Evolutionary conservation across 208 protist genomes (phyloP).

Genomic region (Naegleria lovaniensis): DNA sequence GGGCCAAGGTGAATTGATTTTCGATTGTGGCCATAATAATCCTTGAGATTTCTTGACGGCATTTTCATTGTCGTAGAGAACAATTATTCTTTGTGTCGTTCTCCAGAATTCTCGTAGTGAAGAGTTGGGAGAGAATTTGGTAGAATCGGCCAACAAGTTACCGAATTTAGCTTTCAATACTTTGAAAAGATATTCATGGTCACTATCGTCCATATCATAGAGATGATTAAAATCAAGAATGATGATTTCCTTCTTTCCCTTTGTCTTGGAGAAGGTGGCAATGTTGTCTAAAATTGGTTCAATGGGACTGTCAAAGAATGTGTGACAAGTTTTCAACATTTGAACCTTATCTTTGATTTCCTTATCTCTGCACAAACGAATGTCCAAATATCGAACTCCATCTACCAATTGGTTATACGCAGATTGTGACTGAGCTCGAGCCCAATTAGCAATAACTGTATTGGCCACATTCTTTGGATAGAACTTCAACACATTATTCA

Average conservation of each 20-base stretch:
- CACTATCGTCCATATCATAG: background rate
- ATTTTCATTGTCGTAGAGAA: background rate
- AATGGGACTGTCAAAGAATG: background rate
- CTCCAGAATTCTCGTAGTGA: background rate
- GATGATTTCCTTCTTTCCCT: background rate
- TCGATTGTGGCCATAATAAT: background rate
- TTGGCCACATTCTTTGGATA: background rate
- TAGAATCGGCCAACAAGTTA: background rate
- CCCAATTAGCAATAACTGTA: background rate
- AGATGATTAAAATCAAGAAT: background rate
- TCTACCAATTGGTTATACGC: background rate
- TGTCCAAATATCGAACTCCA: background rate
- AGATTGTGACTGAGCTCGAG: background rate
- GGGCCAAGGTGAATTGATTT: background rate
- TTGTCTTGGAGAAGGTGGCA: background rate
- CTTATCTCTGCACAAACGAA: background rate
- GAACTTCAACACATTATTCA: background rate
- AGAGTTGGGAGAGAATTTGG: background rate
- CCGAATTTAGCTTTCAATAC: background rate
- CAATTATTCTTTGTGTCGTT: background rate
- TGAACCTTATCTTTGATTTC: background rate
- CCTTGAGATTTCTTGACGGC: background rate
- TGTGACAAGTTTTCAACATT: background rate
- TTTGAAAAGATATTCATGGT: background rate
- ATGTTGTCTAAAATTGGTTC: background rate